Base-by-base conservation (phyloP, 2,329 filamentous ascomycete genomes). In the Bipolaris sorokiniana region DNA sequence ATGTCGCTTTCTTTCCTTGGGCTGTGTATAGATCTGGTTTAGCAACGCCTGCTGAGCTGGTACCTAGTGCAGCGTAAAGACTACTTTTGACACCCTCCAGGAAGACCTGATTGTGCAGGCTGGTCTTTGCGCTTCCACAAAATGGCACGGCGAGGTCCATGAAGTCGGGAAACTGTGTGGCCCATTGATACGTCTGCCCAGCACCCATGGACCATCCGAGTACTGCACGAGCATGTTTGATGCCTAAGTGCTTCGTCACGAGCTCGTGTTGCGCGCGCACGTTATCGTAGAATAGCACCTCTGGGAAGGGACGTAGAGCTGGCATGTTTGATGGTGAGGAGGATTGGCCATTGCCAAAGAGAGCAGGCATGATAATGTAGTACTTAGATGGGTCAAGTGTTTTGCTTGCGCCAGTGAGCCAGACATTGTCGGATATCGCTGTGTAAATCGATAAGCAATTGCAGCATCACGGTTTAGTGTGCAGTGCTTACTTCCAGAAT, bases 121-220 rank as follows among this genome's bases (percentile, higher is more conserved):
- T 84, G 0, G 87, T 89, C 68, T 81, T 85, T 1, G 88, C 87
- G 1, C 83, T 81, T 1, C 86, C 87, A 63, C 88, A 90, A 65
- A 90, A 90, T 0, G 88, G 88, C 1, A 87, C 81, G 1, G 82
- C 78, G 7, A 88, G 73, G 61, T 90, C 87, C 82, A 89, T 84
- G 69, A 89, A 89, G 11, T 87, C 83, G 0, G 84, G 84, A 63
- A 83, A 87, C 66, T 87, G 84, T 0, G 83, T 83, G 51, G 79
- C 84, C 87, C 86, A 89, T 68, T 88, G 86, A 59, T 81, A 88
- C 1, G 85, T 83, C 71, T 90, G 88, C 0, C 80, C 87, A 0
- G 84, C 88, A 2, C 88, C 88, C 88, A 91, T 90, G 7, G 83
- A 86, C 88, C 88, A 90, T 0, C 88, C 88, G 0, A 90, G 66